Base-by-base conservation (phyloP, 495 filamentous ascomycete genomes). In the Emericellopsis terricola region DNA sequence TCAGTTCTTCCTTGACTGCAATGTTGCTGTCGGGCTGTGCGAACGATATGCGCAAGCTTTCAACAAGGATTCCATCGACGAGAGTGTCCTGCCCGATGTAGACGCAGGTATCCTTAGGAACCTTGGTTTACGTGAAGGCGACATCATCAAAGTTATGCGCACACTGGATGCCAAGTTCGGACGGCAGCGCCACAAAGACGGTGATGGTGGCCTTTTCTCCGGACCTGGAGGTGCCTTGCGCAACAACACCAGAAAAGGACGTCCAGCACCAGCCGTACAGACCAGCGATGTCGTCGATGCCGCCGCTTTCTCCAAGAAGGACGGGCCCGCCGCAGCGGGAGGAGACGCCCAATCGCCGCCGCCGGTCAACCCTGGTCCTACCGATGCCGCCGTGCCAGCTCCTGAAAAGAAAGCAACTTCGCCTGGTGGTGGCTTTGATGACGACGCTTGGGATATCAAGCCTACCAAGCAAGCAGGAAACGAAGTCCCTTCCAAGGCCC, bases 371-470 rank as follows among this genome's bases (percentile, higher is more conserved):
- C 46, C 55, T 17, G n/a, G n/a, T n/a, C n/a, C n/a, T n/a, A 42
- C 55, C 26, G 44, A 52, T 6, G 37, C 56, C 17, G 46, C 59
- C 21, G 47, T 65, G 21, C 41, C 55, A 9, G 50, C 56, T 2
- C 41, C 63, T 3, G 64, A 67, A 27, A 73, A 73, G 28, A 43
- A 65, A 8, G 45, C 62, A 3, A 36, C 20, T 4, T 28, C 18
- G 55, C 63, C 26, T 29, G 61, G 62, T 37, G 55, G 62, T 32
- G 84, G 84, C 15, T 96, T 99, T 41, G 89, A 99, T 28, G 91
- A 97, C 46, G 82, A 94, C 62, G 91, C 91, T 18, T 99, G 89
- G 89, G 81, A 86, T 47, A 76, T 89, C 7, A 94, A 94, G 59
- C 81, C 85, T n/a, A 65, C 81, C n/a, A 81, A 74, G 51, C 69